A percentile compares a stretch with the other conserved stretches of the same genome.
Conservation (phyloP, 768 basidiomycete species). For the Phaffia australis region DNA sequence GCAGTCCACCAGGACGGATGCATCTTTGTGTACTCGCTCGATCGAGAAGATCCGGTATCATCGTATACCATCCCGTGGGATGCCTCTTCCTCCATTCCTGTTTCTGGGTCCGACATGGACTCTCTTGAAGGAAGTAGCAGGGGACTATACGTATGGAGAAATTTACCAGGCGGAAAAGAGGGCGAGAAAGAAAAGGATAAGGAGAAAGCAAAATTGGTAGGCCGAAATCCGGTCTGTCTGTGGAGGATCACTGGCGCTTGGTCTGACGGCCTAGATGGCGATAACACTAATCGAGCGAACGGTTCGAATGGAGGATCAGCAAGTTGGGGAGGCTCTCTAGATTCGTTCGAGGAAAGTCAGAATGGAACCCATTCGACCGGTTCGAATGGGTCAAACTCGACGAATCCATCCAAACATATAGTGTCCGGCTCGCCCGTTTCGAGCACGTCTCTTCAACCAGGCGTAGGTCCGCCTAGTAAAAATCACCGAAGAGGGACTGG, state of each 20-base stretch:
- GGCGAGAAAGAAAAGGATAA: constrained; percentile 26
- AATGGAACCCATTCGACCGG: neutral
- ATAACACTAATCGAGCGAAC: constrained; percentile 2
- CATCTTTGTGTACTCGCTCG: constrained; percentile 31
- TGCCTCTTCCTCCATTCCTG: neutral
- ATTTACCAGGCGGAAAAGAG: constrained; percentile 29
- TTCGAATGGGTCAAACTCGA: neutral
- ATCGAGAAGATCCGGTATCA: constrained; percentile 34
- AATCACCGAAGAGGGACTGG: neutral
- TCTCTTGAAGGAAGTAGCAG: neutral
- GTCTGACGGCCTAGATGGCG: neutral
- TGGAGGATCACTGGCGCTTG: constrained; percentile 28
- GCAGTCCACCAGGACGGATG: constrained; percentile 31
- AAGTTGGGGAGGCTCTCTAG: too few relatives aligned
- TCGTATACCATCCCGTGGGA: constrained; percentile 31
- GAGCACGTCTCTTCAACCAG: neutral
- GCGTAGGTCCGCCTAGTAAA: neutral
- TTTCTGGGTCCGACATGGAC: neutral
- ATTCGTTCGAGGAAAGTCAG: neutral
- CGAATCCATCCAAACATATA: neutral
- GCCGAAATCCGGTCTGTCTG: constrained; percentile 36
- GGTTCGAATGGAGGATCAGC: constrained; percentile 1
- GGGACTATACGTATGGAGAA: constrained; percentile 35
- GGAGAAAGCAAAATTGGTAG: constrained; percentile 29
- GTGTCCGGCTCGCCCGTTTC: neutral